Evolutionary conservation across 2,329 filamentous ascomycete species (phyloP), one percentile per base, ranked within the genome.

Genomic region (Scopulariopsis brevicaulis): DNA sequence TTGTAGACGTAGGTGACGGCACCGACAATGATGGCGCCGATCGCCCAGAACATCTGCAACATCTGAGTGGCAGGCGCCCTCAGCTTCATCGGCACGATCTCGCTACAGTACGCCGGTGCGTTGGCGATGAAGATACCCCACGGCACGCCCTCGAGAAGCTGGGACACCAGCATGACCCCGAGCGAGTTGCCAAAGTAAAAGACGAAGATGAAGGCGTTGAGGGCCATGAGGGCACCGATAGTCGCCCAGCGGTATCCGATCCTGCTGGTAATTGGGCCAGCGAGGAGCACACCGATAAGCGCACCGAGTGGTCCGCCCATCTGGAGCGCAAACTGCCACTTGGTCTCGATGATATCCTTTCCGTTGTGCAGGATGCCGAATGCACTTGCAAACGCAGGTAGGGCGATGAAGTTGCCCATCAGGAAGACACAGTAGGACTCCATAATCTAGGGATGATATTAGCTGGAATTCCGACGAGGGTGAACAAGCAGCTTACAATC

Each of bases 371-470:
- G 72, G 53, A 75, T 72, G 59, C 81, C 81, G 63, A 82, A 84
- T 66, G 83, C 83, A 62, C 68, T 68, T 63, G 80, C 81, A 69
- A 84, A 84, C 63, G 80, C 77, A 4, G 76, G 73, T 58, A 82
- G 80, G 46, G 78, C 80, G 61, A 80, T 92, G 67, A 94, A 90
- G 71, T 92, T 92, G 74, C 86, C 90, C 65, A 94, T 83, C 57
- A 95, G 75, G 65, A 83, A 85, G 59, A 94, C 78, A 67, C 96
- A 90, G 73, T 92, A 95, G 37, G 89, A 90, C 71, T 96, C 90
- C 91, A 96, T 96, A 65, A 83, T 53, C 51, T 53, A n/a, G 12
- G 24, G 7, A 32, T 10, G 10, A 15, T 4, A 15, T 48, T 48
- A 48, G 43, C 15, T n/a, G 40, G 5, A 53, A 53, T n/a, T 14